Evolutionary conservation across 169 alveolate genomes (phyloP).

Genomic region (Plasmodium malariae): DNA sequence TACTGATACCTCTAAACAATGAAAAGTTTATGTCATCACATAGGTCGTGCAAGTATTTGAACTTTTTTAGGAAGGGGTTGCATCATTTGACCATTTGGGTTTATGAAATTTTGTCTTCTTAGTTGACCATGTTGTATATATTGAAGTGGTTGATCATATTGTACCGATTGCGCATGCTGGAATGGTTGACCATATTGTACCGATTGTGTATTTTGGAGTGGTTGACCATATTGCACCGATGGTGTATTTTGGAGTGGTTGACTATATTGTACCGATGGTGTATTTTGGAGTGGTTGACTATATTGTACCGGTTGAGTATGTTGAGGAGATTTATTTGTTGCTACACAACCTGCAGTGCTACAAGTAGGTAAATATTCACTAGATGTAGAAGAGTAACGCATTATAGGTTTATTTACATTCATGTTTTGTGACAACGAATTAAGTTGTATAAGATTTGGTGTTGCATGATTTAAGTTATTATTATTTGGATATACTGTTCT

Average conservation of each 20-base stretch:
- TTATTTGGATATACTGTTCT: constrained; percentile 43
- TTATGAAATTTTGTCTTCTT: constrained; percentile 20
- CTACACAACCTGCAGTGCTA: constrained; percentile 30
- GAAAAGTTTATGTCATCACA: constrained; percentile 8
- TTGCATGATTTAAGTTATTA: background rate
- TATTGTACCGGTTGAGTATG: background rate
- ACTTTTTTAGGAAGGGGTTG: constrained; percentile 33
- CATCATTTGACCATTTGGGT: constrained; percentile 16
- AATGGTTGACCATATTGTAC: no score
- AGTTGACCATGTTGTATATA: no score
- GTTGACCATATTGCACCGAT: no score
- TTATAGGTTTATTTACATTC: constrained; percentile 26
- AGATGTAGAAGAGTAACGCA: constrained; percentile 16
- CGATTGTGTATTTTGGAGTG: no score
- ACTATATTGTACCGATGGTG: no score
- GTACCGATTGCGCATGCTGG: no score
- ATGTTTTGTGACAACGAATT: background rate
- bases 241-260: no score
- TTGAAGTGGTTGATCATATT: no score
- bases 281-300: no score
- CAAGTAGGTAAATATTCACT: constrained; percentile 36
- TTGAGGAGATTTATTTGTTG: constrained; percentile 19
- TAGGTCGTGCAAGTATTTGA: constrained; percentile 57
- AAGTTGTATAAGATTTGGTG: background rate
- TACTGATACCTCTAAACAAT: background rate